Conservation (phyloP, 106 monocot genomes). For the Dendrobium huoshanense region DNA sequence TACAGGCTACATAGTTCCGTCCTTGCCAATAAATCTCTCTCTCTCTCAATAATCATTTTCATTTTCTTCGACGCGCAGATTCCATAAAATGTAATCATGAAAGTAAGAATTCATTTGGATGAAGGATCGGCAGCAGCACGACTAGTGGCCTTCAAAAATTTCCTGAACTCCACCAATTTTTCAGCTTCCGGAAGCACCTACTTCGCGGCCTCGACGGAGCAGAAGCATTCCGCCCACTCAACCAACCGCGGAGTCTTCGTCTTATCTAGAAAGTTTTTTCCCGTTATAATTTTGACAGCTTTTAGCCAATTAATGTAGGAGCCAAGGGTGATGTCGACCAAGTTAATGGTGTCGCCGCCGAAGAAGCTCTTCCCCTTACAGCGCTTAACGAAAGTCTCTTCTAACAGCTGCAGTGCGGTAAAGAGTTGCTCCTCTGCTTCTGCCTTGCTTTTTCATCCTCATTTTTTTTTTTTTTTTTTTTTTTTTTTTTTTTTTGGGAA, state of each 20-base stretch:
- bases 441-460: conserved; percentile 14
- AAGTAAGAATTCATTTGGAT: too few relatives aligned
- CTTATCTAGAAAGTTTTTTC: conserved; percentile 20
- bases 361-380: conserved; percentile 39
- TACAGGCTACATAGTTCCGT: too few relatives aligned
- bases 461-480: too few relatives aligned
- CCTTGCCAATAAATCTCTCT: too few relatives aligned
- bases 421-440: background rate
- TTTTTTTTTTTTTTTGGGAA: too few relatives aligned
- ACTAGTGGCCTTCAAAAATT: too few relatives aligned
- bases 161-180: conserved; percentile 17
- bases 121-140: too few relatives aligned
- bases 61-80: too few relatives aligned
- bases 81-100: too few relatives aligned
- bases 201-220: conserved; percentile 18
- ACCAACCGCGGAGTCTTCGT: conserved; percentile 19
- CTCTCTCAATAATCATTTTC: too few relatives aligned
- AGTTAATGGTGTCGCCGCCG: conserved; percentile 35
- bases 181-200: conserved; percentile 31
- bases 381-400: conserved; percentile 28
- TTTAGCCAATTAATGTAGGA: conserved; percentile 21
- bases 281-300: conserved; percentile 13
- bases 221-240: conserved; percentile 37
- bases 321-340: conserved; percentile 40
- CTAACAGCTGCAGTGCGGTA: conserved; percentile 17